Percentiles rank a stretch among this genome's conserved stretches.
Evolutionary conservation across 2,329 filamentous ascomycete species (phyloP).

Genomic region (Pseudogymnoascus verrucosus): DNA sequence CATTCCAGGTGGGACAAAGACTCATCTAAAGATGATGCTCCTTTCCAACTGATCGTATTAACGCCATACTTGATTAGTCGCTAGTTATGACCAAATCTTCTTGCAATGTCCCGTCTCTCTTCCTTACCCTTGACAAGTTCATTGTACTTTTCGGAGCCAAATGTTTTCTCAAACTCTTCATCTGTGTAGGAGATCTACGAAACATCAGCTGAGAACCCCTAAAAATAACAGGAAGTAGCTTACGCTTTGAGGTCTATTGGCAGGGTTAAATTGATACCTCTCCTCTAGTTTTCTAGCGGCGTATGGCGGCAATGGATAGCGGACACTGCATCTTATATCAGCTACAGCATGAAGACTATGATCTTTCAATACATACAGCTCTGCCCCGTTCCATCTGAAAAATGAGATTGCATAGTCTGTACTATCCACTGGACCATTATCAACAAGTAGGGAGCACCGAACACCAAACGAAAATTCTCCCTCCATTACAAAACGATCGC

Average conservation of each 20-base stretch:
- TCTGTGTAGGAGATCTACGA: constrained; percentile 13
- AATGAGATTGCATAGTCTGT: constrained; percentile 9
- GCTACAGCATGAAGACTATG: background rate
- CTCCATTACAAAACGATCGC: constrained; percentile 13
- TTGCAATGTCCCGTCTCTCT: constrained; percentile 11
- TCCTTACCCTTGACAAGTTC: constrained; percentile 10
- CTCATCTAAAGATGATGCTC: too few relatives aligned
- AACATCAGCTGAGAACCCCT: constrained; percentile 3
- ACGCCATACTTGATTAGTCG: too few relatives aligned
- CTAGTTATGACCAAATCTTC: background rate
- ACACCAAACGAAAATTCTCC: constrained; percentile 11
- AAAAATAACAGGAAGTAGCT: background rate
- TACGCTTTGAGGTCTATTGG: constrained; percentile 12
- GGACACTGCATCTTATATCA: constrained; percentile 5
- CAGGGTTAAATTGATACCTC: constrained; percentile 15
- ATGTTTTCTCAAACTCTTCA: constrained; percentile 11
- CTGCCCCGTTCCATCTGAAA: constrained; percentile 12
- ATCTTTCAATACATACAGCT: constrained; percentile 11
- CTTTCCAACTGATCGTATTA: too few relatives aligned
- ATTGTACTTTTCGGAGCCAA: constrained; percentile 10
- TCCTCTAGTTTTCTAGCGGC: constrained; percentile 11
- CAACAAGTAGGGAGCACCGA: constrained; percentile 12
- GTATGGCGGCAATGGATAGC: constrained; percentile 2
- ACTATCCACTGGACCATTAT: constrained; percentile 13
- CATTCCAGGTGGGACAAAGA: too few relatives aligned